A percentile compares a stretch with the other conserved stretches of the same genome.
Evolutionary conservation across 176 grass and related monocot species (phyloP).

Genomic region (Typha latifolia): DNA sequence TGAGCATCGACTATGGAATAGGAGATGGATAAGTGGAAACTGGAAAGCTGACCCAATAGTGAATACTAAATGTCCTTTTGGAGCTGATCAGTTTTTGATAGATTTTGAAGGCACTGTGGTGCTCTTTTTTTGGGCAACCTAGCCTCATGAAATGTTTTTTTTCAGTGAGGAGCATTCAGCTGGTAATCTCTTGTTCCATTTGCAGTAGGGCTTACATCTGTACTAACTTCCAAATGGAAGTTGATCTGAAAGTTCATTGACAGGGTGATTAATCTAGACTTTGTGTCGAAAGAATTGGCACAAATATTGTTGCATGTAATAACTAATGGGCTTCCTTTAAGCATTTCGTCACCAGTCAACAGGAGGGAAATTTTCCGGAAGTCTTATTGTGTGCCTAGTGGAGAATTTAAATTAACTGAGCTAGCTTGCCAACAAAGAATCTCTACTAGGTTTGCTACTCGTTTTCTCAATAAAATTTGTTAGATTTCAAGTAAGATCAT

Average conservation of each 20-base stretch:
- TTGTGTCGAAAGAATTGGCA: neutral
- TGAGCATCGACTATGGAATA: slow-evolving; percentile 77
- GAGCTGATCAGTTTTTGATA: neutral
- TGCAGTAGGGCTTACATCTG: neutral
- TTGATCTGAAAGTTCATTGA: neutral
- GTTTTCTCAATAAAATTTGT: neutral
- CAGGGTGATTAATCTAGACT: neutral
- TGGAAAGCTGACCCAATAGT: neutral
- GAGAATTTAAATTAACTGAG: neutral
- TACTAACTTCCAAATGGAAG: neutral
- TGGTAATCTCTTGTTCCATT: neutral
- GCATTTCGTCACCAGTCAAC: neutral
- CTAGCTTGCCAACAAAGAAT: neutral
- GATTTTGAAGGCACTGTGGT: neutral
- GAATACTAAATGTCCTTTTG: neutral
- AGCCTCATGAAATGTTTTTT: neutral
- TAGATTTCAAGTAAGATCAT: neutral
- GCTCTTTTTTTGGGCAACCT: neutral
- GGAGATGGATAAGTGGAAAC: slow-evolving; percentile 7
- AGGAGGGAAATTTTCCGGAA: neutral
- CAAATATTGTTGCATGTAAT: neutral
- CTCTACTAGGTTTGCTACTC: neutral
- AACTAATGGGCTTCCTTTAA: neutral
- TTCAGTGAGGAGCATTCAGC: neutral
- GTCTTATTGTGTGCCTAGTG: neutral